phyloP scores from a whole-genome alignment of 768 basidiomycete genomes.

The Boletus tomentosulus region DNA sequence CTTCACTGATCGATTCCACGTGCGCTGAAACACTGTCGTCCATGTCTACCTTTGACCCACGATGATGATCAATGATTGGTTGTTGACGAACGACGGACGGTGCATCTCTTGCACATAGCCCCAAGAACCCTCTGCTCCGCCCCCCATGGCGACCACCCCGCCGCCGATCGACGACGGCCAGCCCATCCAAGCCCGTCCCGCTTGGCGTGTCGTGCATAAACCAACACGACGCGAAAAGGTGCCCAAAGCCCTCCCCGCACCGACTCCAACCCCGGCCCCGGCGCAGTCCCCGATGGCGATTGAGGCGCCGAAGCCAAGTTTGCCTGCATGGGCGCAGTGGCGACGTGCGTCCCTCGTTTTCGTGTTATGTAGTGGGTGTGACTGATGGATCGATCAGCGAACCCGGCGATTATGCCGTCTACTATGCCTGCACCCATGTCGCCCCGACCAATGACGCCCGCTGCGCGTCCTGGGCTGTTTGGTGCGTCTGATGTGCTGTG shows the following conservation, averaged over 20 bases:
- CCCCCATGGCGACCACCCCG: constrained; percentile 38
- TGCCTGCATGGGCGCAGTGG: constrained; percentile 86
- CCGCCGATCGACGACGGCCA: constrained; percentile 46
- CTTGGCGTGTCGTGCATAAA: constrained; percentile 72
- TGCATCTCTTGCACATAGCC: constrained; percentile 9
- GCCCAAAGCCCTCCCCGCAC: constrained; percentile 40
- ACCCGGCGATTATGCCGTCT: constrained; percentile 60
- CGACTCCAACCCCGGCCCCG: constrained; percentile 28
- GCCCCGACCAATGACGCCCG: constrained; percentile 40
- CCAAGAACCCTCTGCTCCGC: constrained; percentile 36
- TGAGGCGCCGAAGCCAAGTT: constrained; percentile 45
- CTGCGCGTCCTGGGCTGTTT: constrained; percentile 60
- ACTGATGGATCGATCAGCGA: constrained; percentile 40
- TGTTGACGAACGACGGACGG: not conserved
- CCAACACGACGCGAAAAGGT: constrained; percentile 51
- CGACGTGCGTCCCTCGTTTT: constrained; percentile 46
- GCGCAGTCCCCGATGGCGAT: constrained; percentile 24
- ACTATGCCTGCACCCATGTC: constrained; percentile 34
- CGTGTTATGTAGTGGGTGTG: not conserved
- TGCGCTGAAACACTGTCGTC: not conserved
- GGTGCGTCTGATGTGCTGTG: constrained; percentile 38
- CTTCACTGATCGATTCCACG: not conserved
- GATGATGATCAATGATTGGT: not conserved
- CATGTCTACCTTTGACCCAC: not conserved
- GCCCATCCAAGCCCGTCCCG: constrained; percentile 53